Evolutionary conservation across 495 filamentous ascomycete genomes (phyloP).

Genomic region (Evansstolkia leycettana): DNA sequence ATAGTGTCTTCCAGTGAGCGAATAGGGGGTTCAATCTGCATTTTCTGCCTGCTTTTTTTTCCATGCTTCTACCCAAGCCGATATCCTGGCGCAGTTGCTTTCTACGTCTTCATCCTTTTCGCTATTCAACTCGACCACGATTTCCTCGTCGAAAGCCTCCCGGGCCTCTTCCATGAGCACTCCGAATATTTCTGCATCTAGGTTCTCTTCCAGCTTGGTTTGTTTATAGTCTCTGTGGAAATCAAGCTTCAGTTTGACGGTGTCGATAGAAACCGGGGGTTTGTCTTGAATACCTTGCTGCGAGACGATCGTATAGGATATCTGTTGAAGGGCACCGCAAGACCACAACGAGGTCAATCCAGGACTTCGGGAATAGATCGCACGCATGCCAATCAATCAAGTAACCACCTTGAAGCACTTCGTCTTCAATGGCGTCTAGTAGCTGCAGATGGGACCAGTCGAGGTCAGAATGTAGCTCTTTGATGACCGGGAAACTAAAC

Average conservation of each 20-base stretch:
- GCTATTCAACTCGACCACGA: constrained; percentile 83
- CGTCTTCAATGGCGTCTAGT: constrained; percentile 78
- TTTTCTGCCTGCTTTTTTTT: constrained; percentile 41
- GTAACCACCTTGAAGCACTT: constrained; percentile 66
- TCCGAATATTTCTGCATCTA: constrained; percentile 97
- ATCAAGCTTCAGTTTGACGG: neutral
- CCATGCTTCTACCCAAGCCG: constrained; percentile 73
- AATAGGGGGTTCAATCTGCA: constrained; percentile 5
- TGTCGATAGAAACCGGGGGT: neutral
- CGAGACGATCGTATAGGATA: constrained; percentile 75
- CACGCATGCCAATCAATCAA: constrained; percentile 98
- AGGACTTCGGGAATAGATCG: constrained; percentile 85
- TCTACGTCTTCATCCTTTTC: constrained; percentile 75
- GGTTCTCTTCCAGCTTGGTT: constrained; percentile 84
- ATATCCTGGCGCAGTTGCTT: constrained; percentile 71
- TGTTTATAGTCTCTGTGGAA: constrained; percentile 58
- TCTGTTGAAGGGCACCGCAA: constrained; percentile 61
- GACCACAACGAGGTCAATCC: constrained; percentile 93
- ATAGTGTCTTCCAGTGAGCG: neutral
- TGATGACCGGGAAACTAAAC: neutral
- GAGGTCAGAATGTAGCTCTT: neutral
- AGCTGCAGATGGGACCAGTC: constrained; percentile 37
- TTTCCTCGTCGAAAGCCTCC: constrained; percentile 75
- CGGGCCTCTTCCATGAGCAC: constrained; percentile 82
- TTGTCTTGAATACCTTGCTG: constrained; percentile 40